Percentiles rank a stretch among this genome's conserved stretches.
Evolutionary conservation across 139 green algal genomes (phyloP).

Genomic region (Chlamydomonas applanata): DNA sequence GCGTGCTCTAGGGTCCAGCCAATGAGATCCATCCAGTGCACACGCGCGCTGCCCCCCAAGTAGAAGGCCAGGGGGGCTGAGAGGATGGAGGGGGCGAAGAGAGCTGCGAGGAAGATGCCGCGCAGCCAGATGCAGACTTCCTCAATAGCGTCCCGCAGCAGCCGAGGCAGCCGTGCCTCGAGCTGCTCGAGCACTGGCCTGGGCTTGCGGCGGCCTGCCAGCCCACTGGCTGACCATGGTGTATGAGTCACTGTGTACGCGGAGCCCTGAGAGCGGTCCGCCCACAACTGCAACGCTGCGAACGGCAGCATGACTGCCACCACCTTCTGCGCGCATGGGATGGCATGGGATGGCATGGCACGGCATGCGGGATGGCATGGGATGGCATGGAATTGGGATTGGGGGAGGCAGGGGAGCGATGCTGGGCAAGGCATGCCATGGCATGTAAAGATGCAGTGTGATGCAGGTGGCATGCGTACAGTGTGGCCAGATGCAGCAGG

Average conservation of each 20-base stretch:
- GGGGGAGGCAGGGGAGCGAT: no score
- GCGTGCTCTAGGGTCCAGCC: conserved; percentile 72
- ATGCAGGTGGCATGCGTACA: no score
- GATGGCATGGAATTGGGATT: no score
- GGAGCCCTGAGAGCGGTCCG: conserved; percentile 13
- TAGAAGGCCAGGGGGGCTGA: conserved; percentile 44
- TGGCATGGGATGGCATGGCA: no score
- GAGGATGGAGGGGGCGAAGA: conserved; percentile 67
- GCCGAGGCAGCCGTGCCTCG: not conserved
- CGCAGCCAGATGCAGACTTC: conserved; percentile 45
- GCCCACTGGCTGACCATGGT: not conserved
- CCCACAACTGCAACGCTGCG: no score
- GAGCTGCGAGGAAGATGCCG: conserved; percentile 53
- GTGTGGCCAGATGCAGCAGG: no score
- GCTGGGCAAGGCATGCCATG: no score
- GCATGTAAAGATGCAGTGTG: no score
- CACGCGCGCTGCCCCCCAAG: conserved; percentile 24
- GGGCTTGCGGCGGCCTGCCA: not conserved
- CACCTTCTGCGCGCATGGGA: no score
- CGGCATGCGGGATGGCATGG: no score
- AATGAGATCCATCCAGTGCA: conserved; percentile 71
- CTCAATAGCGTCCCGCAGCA: not conserved
- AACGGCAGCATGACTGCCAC: no score
- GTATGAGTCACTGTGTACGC: not conserved
- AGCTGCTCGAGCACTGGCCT: not conserved